Evolutionary conservation across 2,329 filamentous ascomycete species (phyloP).

Genomic region (Ophiocordyceps sinensis): DNA sequence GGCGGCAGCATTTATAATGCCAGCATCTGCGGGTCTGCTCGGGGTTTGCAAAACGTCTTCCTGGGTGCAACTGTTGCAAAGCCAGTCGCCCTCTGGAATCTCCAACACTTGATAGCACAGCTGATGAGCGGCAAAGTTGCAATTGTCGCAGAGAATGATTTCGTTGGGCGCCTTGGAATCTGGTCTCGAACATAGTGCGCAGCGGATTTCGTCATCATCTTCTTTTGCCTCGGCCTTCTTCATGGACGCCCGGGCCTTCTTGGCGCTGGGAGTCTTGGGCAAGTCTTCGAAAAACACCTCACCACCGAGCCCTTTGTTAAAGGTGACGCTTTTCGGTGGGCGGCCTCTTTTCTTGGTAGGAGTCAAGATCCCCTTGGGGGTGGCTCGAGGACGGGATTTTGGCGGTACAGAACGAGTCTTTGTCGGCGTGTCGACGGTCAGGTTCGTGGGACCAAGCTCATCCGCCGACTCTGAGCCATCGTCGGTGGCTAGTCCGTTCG

Average conservation of each 20-base stretch:
- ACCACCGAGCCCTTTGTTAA: slow-evolving; percentile 21
- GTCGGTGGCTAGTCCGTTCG: background rate
- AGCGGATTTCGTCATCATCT: slow-evolving; percentile 37
- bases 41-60: slow-evolving; percentile 24
- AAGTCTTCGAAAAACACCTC: slow-evolving; percentile 40
- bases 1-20: slow-evolving; percentile 6
- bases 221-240: slow-evolving; percentile 16
- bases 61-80: slow-evolving; percentile 41
- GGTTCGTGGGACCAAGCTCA: slow-evolving; percentile 2
- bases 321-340: slow-evolving; percentile 40
- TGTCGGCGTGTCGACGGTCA: slow-evolving; percentile 1
- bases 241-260: slow-evolving; percentile 11
- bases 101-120: slow-evolving; percentile 42
- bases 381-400: slow-evolving; percentile 1
- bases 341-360: slow-evolving; percentile 32
- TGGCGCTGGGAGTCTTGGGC: slow-evolving; percentile 20
- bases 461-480: background rate
- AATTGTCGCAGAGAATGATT: slow-evolving; percentile 50
- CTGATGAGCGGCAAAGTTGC: slow-evolving; percentile 48
- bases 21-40: slow-evolving; percentile 12
- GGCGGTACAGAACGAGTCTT: background rate
- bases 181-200: slow-evolving; percentile 40
- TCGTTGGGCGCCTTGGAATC: slow-evolving; percentile 44
- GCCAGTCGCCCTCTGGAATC: slow-evolving; percentile 49
- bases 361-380: slow-evolving; percentile 41